These are phyloP conservation scores for Colletotrichum truncatum DNA, from an alignment of 2,329 filamentous ascomycete species.

Conservation along the genomic window DNA sequence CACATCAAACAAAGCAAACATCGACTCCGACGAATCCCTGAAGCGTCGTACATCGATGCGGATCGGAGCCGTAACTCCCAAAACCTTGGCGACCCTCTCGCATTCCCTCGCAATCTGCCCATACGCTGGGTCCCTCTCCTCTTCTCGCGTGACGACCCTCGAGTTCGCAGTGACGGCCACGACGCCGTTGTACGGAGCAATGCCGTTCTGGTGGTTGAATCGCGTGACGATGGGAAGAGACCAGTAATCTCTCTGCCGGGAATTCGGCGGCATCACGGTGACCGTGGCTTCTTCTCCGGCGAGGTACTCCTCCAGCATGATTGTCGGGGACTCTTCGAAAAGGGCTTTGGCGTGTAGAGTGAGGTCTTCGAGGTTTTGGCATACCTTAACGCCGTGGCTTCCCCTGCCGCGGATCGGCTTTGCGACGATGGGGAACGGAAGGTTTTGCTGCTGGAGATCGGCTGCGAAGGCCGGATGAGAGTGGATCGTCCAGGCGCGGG, in stretches of 20 bases:
- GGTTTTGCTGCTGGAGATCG: not conserved
- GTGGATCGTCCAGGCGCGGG: conserved; percentile 43
- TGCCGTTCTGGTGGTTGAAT: conserved; percentile 56
- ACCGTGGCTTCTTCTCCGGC: conserved; percentile 7
- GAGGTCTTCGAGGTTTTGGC: conserved; percentile 41
- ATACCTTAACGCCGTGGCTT: conserved; percentile 59
- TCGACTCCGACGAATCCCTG: conserved; percentile 35
- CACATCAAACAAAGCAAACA: conserved; percentile 59
- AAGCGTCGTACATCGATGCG: conserved; percentile 56
- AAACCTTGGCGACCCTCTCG: conserved; percentile 46
- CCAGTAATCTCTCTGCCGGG: conserved; percentile 39
- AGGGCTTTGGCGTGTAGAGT: conserved; percentile 43
- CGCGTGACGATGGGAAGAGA: conserved; percentile 53
- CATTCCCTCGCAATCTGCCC: conserved; percentile 45
- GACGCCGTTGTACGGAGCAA: conserved; percentile 58
- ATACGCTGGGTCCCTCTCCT: conserved; percentile 44
- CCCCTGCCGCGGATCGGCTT: conserved; percentile 60
- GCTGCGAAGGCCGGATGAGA: not conserved
- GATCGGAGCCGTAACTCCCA: conserved; percentile 53
- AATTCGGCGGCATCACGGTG: conserved; percentile 55
- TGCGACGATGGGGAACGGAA: conserved; percentile 49
- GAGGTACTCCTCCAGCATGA: conserved; percentile 59
- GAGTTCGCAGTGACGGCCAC: conserved; percentile 60
- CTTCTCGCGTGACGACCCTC: conserved; percentile 38
- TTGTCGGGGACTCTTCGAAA: conserved; percentile 42